phyloP scores from a whole-genome alignment of 1,139 yeast species.

The Hemisphaericaspora xylanilytica region DNA sequence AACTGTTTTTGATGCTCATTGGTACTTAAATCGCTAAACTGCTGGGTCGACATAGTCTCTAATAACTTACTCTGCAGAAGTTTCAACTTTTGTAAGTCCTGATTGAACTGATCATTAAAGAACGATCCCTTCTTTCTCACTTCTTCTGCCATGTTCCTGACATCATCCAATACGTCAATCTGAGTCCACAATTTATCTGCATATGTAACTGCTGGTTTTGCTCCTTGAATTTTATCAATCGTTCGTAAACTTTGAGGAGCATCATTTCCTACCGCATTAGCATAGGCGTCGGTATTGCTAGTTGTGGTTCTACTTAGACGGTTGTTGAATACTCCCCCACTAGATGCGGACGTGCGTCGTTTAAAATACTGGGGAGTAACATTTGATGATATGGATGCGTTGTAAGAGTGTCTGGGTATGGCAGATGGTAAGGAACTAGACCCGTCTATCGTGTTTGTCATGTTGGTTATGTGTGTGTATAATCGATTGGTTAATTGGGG shows the following conservation, averaged over 20 bases:
- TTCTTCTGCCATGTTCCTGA: constrained; percentile 60
- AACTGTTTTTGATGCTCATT: constrained; percentile 28
- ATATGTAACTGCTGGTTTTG: constrained; percentile 51
- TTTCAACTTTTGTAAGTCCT: constrained; percentile 55
- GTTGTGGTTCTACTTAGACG: constrained; percentile 23
- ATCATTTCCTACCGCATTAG: constrained; percentile 7
- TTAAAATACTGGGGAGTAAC: constrained; percentile 8
- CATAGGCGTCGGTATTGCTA: constrained; percentile 17
- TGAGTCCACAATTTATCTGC: constrained; percentile 87
- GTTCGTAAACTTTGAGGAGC: constrained; percentile 35
- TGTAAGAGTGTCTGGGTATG: constrained; percentile 14
- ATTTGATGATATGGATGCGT: constrained; percentile 14
- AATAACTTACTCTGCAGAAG: constrained; percentile 60
- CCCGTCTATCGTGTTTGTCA: too few species aligned
- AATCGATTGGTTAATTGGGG: too few species aligned
- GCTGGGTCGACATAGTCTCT: constrained; percentile 50
- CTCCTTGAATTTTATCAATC: constrained; percentile 45
- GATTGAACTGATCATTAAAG: constrained; percentile 60
- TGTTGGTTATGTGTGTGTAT: too few species aligned
- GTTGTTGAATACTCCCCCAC: constrained; percentile 8
- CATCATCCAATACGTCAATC: constrained; percentile 83
- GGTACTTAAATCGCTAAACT: constrained; percentile 17
- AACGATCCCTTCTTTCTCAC: constrained; percentile 53
- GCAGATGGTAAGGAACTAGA: constrained; percentile 7
- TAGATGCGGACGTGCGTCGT: constrained; percentile 16